Evolutionary conservation across 306 rosid species (phyloP).

Genomic region (Malus sieversii): DNA sequence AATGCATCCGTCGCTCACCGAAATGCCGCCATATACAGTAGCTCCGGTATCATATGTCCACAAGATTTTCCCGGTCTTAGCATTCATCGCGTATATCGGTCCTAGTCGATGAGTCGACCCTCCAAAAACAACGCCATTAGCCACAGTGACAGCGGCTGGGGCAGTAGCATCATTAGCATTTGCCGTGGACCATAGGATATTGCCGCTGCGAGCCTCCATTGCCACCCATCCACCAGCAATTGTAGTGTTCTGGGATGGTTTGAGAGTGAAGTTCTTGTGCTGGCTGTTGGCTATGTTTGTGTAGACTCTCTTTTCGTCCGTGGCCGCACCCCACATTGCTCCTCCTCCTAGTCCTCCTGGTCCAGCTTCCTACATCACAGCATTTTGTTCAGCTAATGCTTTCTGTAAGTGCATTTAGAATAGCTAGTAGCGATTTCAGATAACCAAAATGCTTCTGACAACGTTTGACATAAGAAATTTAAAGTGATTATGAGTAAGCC

Average conservation of each 20-base stretch:
- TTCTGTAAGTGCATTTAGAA: too few relatives aligned
- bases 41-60: conserved; percentile 41
- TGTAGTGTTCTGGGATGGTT: conserved; percentile 31
- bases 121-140: conserved; percentile 49
- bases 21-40: conserved; percentile 46
- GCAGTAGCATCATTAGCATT: conserved; percentile 21
- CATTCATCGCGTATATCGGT: conserved; percentile 34
- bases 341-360: conserved; percentile 48
- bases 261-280: conserved; percentile 35
- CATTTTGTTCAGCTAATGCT: background rate
- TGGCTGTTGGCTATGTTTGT: conserved; percentile 45
- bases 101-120: conserved; percentile 36
- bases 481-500: too few relatives aligned
- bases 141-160: conserved; percentile 39
- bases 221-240: conserved; percentile 60
- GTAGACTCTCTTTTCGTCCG: conserved; percentile 45
- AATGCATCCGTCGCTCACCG: conserved; percentile 50
- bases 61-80: conserved; percentile 32
- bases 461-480: too few relatives aligned
- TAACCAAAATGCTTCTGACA: too few relatives aligned
- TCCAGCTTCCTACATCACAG: conserved; percentile 41
- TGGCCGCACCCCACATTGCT: conserved; percentile 57
- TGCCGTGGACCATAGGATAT: conserved; percentile 40
- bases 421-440: background rate
- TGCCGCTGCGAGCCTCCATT: conserved; percentile 36